A percentile compares a stretch with the other conserved stretches of the same genome.
These are phyloP conservation scores for Triticum dicoccoides DNA, from an alignment of 176 grass and related monocot genomes.

Conservation along the genomic window DNA sequence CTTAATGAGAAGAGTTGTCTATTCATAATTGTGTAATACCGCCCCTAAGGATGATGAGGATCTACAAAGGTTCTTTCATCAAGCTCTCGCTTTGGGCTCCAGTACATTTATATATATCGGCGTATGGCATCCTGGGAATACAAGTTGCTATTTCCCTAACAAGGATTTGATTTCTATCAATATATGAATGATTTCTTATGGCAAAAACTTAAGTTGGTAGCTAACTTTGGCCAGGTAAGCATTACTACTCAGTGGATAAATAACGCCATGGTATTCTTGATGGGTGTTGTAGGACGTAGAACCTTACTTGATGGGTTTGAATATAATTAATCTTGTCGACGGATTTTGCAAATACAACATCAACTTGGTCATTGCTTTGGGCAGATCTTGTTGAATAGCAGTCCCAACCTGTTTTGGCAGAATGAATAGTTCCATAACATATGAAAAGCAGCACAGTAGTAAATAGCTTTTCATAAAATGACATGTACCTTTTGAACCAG, in stretches of 20 bases:
- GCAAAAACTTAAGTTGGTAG: not conserved
- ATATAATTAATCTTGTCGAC: slow-evolving; percentile 90
- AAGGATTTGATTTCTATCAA: not conserved
- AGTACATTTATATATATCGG: no score
- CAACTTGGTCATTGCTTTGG: slow-evolving; percentile 77
- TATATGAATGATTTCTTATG: not conserved
- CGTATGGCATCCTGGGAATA: not conserved
- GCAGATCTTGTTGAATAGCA: slow-evolving; percentile 76
- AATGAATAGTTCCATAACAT: not conserved
- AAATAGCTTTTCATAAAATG: not conserved
- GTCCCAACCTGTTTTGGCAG: slow-evolving; percentile 46
- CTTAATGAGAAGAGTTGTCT: not conserved
- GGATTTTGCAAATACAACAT: slow-evolving; percentile 96
- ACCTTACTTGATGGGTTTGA: slow-evolving; percentile 96
- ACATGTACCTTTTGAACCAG: slow-evolving; percentile 82
- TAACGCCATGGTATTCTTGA: not conserved
- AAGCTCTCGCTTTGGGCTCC: not conserved
- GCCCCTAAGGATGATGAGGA: not conserved
- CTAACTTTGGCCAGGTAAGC: not conserved
- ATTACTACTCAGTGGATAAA: not conserved
- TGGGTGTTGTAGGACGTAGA: not conserved
- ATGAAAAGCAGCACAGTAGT: not conserved
- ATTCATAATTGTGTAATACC: not conserved
- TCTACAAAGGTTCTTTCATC: not conserved
- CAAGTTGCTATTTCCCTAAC: not conserved